Evolutionary conservation across 164 flowering plant genomes (phyloP).

Genomic region (Kingdonia uniflora): DNA sequence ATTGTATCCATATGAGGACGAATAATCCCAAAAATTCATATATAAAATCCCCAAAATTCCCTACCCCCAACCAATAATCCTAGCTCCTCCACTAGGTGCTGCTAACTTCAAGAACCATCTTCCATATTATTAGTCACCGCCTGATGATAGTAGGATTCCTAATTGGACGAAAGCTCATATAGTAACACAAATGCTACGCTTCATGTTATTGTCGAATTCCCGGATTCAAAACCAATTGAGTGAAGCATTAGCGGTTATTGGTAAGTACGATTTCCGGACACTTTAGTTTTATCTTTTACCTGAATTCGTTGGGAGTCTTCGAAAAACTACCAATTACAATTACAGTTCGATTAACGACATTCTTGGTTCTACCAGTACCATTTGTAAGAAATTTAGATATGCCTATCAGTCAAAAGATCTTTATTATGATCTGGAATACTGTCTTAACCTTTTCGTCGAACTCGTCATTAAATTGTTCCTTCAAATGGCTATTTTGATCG

Average conservation of each 20-base stretch:
- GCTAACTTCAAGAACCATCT: slow-evolving; percentile 88
- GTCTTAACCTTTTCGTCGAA: too few relatives aligned
- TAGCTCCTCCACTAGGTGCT: too few relatives aligned
- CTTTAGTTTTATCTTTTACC: slow-evolving; percentile 66
- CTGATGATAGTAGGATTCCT: slow-evolving; percentile 14
- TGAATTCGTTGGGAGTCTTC: slow-evolving; percentile 54
- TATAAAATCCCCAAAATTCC: too few relatives aligned
- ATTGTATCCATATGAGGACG: too few relatives aligned
- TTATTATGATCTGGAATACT: too few relatives aligned
- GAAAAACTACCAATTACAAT: slow-evolving; percentile 38
- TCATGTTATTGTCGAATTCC: slow-evolving; percentile 57
- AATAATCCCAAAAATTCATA: too few relatives aligned
- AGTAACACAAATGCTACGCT: slow-evolving; percentile 53
- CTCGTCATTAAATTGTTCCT: too few relatives aligned
- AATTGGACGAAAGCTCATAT: slow-evolving; percentile 70
- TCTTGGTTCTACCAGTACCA: slow-evolving; percentile 62
- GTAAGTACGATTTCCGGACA: slow-evolving; percentile 77
- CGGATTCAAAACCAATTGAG: slow-evolving; percentile 70
- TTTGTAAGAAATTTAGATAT: slow-evolving; percentile 71
- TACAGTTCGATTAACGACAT: slow-evolving; percentile 65
- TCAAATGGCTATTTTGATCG: too few relatives aligned
- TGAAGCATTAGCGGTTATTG: slow-evolving; percentile 72
- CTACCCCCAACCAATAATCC: too few relatives aligned
- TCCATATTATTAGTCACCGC: slow-evolving; percentile 51
- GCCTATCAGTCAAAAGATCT: slow-evolving; percentile 76